Evolutionary conservation across 202 grass and related monocot species (phyloP).

Genomic region (Tripidium arundinaceum): DNA sequence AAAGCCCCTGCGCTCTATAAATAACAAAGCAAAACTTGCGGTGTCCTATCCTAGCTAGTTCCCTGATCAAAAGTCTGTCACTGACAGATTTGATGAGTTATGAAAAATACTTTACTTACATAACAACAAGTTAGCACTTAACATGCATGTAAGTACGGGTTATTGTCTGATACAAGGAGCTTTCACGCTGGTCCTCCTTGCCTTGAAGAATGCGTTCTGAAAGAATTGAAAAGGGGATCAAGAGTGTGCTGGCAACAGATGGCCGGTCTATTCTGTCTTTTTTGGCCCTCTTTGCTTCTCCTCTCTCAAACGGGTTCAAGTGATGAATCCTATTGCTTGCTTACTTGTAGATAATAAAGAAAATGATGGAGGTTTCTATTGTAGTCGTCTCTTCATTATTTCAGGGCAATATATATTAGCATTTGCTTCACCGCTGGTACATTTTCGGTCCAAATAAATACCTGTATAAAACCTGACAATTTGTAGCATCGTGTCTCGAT

Average conservation of each 20-base stretch:
- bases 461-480: neutral
- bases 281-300: neutral
- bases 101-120: neutral
- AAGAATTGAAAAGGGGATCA: neutral
- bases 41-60: neutral
- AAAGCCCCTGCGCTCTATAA: conserved; percentile 22
- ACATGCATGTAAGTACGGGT: conserved; percentile 14
- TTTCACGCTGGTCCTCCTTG: conserved; percentile 12
- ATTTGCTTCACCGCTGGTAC: no score
- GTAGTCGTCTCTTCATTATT: no score
- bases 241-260: conserved; percentile 13
- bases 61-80: conserved; percentile 8
- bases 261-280: conserved; percentile 3
- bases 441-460: no score
- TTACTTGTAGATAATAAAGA: no score
- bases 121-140: neutral
- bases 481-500: neutral
- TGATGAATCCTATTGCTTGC: no score
- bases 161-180: neutral
- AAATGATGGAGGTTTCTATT: no score
- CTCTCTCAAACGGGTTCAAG: no score
- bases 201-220: conserved; percentile 8
- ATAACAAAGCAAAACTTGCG: conserved; percentile 42
- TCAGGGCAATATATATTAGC: no score
- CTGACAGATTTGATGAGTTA: conserved; percentile 17